Conservation (phyloP, 306 rosid species). For the Glycine soja region DNA sequence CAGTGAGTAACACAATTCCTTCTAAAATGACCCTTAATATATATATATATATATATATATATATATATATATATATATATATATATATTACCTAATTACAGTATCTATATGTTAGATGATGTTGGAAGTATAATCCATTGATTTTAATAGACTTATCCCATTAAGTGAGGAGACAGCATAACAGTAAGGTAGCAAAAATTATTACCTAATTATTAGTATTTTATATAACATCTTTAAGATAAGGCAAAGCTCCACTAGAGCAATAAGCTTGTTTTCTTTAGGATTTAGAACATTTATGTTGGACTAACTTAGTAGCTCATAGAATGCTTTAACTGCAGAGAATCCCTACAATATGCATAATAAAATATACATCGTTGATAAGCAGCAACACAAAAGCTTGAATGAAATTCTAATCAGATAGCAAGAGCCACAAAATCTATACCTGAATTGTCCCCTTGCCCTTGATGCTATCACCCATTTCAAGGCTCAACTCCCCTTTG, state of each 20-base stretch:
- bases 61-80: no score
- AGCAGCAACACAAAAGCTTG: constrained; percentile 17
- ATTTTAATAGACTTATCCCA: no score
- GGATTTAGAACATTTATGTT: constrained; percentile 77
- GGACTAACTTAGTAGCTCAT: constrained; percentile 82
- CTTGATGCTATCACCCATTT: constrained; percentile 97
- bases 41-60: no score
- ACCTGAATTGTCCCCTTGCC: constrained; percentile 99
- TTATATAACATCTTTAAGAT: constrained; percentile 77
- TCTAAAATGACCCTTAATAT: no score
- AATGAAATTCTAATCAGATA: constrained; percentile 1
- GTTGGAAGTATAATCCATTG: no score
- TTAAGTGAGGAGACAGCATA: neutral
- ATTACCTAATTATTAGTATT: constrained; percentile 76
- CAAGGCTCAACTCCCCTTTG: constrained; percentile 80
- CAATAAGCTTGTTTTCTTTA: constrained; percentile 51
- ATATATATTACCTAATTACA: no score
- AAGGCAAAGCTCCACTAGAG: constrained; percentile 61
- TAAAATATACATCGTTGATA: constrained; percentile 20
- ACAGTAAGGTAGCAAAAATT: neutral
- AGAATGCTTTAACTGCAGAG: constrained; percentile 90
- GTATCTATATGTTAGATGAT: no score
- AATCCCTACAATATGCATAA: constrained; percentile 69
- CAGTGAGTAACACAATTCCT: no score
- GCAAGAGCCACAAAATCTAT: constrained; percentile 33